Percentiles rank a stretch among this genome's conserved stretches.
Conservation (phyloP, 306 rosid genomes). For the Cucurbita pepo region DNA sequence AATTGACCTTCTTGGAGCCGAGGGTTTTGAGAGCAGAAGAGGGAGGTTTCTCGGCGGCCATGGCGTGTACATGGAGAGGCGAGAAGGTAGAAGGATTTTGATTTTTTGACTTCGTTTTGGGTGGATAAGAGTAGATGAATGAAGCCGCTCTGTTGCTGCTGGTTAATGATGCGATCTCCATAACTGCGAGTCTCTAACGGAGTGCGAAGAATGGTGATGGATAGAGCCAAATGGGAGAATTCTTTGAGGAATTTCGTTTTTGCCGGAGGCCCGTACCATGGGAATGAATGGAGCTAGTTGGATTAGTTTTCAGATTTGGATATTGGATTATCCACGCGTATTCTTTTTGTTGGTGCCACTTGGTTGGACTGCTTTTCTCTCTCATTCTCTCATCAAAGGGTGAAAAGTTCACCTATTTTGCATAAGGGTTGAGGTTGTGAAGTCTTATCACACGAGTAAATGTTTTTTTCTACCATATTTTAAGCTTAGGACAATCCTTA, state of each 20-base stretch:
- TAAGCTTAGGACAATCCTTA: no score
- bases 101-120: not conserved
- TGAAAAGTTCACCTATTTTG: no score
- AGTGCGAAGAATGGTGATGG: not conserved
- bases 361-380: no score
- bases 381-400: no score
- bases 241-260: no score
- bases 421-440: no score
- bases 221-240: not conserved
- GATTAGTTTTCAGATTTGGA: constrained; percentile 14
- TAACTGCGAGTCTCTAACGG: not conserved
- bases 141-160: constrained; percentile 18
- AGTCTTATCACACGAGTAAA: no score
- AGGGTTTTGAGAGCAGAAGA: constrained; percentile 43
- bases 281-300: constrained; percentile 10
- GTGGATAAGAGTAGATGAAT: constrained; percentile 9
- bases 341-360: constrained; percentile 1
- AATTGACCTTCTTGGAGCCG: constrained; percentile 47
- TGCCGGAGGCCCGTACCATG: not conserved
- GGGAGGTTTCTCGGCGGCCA: constrained; percentile 58
- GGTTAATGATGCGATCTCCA: constrained; percentile 39
- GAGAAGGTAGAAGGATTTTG: constrained; percentile 11
- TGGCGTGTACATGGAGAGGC: constrained; percentile 36
- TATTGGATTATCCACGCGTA: constrained; percentile 22
- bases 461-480: no score